phyloP scores from a whole-genome alignment of 352 stramenopile genomes.

The Globisporangium polare region DNA sequence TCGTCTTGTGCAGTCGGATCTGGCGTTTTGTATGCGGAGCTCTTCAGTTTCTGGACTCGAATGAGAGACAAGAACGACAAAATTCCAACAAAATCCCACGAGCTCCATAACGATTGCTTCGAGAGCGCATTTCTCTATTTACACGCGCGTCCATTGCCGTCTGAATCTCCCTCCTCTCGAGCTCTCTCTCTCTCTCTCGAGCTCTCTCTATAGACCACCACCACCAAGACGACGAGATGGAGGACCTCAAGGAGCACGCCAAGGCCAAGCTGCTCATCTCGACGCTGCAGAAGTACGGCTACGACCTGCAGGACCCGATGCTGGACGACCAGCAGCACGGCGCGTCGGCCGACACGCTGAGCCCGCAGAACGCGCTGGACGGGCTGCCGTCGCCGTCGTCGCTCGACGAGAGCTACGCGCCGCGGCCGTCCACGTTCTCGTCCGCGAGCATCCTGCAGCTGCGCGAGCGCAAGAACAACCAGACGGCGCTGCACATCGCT shows the following conservation, averaged over 20 bases:
- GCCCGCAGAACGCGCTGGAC: constrained; percentile 1
- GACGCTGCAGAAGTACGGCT: constrained; percentile 83
- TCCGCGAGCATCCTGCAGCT: constrained; percentile 69
- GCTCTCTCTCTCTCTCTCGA: too few relatives aligned
- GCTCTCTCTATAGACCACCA: neutral
- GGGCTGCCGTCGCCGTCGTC: constrained; percentile 20
- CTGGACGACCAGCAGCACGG: constrained; percentile 20
- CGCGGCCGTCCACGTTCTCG: constrained; percentile 21
- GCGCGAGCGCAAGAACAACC: constrained; percentile 79
- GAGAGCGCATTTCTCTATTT: constrained; percentile 4
- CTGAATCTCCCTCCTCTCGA: neutral
- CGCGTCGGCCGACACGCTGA: constrained; percentile 2
- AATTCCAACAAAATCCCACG: neutral
- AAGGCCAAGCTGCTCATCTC: constrained; percentile 72
- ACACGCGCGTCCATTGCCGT: neutral
- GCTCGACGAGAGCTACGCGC: constrained; percentile 32
- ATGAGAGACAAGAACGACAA: neutral
- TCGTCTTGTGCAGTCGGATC: constrained; percentile 1
- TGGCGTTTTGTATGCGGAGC: constrained; percentile 9
- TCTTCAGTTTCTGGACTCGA: neutral
- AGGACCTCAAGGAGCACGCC: constrained; percentile 36
- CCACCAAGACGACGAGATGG: neutral
- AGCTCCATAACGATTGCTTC: neutral
- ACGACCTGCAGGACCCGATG: constrained; percentile 45
- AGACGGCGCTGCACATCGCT: constrained; percentile 81